These are phyloP conservation scores for Termitomyces sp. DNA, from an alignment of 768 basidiomycete genomes.

Conservation along the genomic window DNA sequence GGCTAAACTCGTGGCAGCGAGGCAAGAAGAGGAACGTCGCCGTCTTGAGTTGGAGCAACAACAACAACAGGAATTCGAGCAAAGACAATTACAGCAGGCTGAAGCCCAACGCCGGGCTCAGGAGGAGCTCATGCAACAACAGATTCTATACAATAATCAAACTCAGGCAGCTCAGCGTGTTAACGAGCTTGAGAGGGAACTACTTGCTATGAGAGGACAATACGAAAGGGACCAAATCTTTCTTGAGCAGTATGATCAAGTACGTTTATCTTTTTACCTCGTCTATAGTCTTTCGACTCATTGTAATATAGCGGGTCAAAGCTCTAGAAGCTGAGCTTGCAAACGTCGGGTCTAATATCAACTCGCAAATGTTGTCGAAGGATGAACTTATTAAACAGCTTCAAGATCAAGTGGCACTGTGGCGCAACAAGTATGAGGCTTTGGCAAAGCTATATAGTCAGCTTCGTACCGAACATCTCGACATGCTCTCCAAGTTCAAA, in stretches of 20 bases:
- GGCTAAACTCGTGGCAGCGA: constrained; percentile 73
- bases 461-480: constrained; percentile 93
- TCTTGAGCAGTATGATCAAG: constrained; percentile 95
- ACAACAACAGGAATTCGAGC: constrained; percentile 87
- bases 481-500: constrained; percentile 96
- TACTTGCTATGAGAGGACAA: constrained; percentile 92
- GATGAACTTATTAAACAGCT: constrained; percentile 95
- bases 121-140: constrained; percentile 83
- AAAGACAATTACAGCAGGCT: constrained; percentile 80
- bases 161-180: constrained; percentile 68
- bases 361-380: constrained; percentile 84
- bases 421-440: constrained; percentile 99
- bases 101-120: constrained; percentile 87
- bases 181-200: constrained; percentile 82
- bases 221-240: constrained; percentile 98
- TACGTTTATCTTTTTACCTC: constrained; percentile 33
- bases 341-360: constrained; percentile 70
- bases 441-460: constrained; percentile 98
- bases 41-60: constrained; percentile 73
- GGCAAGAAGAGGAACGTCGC: constrained; percentile 80
- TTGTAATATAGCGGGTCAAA: constrained; percentile 75
- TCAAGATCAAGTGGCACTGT: constrained; percentile 93
- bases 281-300: constrained; percentile 1
- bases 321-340: constrained; percentile 87
- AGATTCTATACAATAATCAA: constrained; percentile 77